These are phyloP conservation scores for Amanita brunnescens DNA, from an alignment of 768 basidiomycete genomes.

Conservation along the genomic window DNA sequence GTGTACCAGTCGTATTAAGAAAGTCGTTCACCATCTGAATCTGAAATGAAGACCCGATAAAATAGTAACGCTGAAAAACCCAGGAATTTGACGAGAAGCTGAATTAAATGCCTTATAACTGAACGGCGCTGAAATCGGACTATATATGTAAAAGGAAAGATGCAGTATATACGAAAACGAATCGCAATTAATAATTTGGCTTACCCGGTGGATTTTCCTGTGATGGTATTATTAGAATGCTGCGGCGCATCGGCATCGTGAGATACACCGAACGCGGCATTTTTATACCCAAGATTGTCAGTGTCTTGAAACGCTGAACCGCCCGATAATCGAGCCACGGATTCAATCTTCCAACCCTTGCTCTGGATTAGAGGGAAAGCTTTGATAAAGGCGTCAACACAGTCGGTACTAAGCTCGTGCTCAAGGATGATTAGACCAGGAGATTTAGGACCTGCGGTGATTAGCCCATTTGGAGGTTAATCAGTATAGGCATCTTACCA, in stretches of 20 bases:
- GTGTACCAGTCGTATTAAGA: background rate
- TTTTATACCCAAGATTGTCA: constrained; percentile 8
- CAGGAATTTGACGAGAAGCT: background rate
- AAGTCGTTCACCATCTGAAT: background rate
- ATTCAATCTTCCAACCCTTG: constrained; percentile 65
- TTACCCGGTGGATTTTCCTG: background rate
- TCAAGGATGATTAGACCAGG: constrained; percentile 80
- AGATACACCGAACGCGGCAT: constrained; percentile 9
- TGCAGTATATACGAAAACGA: background rate
- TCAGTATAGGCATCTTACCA: constrained; percentile 22
- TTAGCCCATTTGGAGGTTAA: background rate
- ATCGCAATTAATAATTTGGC: background rate
- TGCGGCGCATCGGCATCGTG: background rate
- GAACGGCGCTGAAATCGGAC: too few species aligned
- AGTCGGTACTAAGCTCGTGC: constrained; percentile 62
- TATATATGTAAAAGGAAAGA: background rate
- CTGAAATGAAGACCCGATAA: background rate
- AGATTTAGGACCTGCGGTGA: constrained; percentile 45
- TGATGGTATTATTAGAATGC: background rate
- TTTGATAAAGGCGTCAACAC: constrained; percentile 59
- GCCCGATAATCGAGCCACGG: constrained; percentile 37
- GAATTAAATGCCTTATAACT: background rate
- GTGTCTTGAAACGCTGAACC: constrained; percentile 42
- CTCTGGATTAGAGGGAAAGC: constrained; percentile 53
- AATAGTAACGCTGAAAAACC: background rate